These are phyloP conservation scores for Alternaria ventricosa DNA, from an alignment of 2,329 filamentous ascomycete species.

Conservation along the genomic window DNA sequence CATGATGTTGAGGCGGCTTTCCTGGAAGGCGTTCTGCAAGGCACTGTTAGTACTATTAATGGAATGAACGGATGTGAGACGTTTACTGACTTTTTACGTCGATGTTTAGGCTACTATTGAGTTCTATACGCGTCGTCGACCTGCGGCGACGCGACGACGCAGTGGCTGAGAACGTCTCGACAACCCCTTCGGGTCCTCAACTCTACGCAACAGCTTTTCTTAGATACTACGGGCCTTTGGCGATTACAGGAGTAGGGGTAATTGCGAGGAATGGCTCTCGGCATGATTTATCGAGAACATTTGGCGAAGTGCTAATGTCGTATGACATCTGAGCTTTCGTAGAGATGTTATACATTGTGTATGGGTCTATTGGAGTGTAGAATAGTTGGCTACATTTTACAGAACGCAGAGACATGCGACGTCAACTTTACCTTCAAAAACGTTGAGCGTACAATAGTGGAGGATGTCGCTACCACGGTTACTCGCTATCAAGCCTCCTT, in stretches of 20 bases:
- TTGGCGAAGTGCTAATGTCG: background rate
- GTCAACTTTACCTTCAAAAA: fast-evolving
- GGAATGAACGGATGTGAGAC: too few species aligned
- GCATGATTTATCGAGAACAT: background rate
- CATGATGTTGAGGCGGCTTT: constrained; percentile 11
- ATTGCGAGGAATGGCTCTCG: background rate
- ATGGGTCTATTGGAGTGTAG: background rate
- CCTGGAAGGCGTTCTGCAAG: background rate
- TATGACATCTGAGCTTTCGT: background rate
- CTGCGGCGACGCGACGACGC: background rate
- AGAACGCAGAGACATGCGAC: background rate
- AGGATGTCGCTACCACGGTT: fast-evolving
- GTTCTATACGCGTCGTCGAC: background rate
- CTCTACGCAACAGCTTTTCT: too few species aligned
- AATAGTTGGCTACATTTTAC: background rate
- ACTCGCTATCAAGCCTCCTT: background rate
- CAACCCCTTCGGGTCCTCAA: too few species aligned
- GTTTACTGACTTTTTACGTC: fast-evolving
- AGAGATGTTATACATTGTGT: background rate
- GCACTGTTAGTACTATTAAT: too few species aligned
- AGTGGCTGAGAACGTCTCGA: background rate
- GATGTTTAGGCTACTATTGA: background rate
- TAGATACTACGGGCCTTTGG: fast-evolving
- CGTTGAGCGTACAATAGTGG: background rate
- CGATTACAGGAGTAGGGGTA: background rate